A percentile compares a stretch with the other conserved stretches of the same genome.
Conservation (phyloP, 352 stramenopile species). For the Pythium oligandrum region DNA sequence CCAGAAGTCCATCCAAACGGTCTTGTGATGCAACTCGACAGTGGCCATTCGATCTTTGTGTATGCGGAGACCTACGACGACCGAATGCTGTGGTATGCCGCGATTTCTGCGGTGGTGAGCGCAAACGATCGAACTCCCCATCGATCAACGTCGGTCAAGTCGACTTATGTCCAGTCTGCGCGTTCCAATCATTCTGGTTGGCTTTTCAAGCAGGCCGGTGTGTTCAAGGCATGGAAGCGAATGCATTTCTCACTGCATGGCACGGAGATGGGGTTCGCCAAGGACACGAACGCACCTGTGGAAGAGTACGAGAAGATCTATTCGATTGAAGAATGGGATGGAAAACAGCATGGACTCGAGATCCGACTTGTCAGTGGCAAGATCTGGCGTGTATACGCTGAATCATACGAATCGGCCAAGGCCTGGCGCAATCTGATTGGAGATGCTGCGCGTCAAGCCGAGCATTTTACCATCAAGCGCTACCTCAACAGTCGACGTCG, state of each 20-base stretch:
- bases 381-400: conserved; percentile 63
- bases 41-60: conserved; percentile 57
- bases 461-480: conserved; percentile 61
- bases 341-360: conserved; percentile 60
- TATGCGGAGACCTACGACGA: conserved; percentile 81
- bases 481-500: conserved; percentile 61
- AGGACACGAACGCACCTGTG: conserved; percentile 67
- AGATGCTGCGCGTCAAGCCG: conserved; percentile 36
- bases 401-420: conserved; percentile 76
- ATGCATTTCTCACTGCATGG: conserved; percentile 81
- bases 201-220: conserved; percentile 66
- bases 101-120: conserved; percentile 53
- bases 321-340: conserved; percentile 62
- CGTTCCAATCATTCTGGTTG: conserved; percentile 73
- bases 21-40: conserved; percentile 64
- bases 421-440: conserved; percentile 65
- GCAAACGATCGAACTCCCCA: conserved; percentile 41
- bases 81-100: conserved; percentile 78
- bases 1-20: conserved; percentile 58
- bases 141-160: conserved; percentile 50
- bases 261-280: conserved; percentile 59
- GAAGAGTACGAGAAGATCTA: conserved; percentile 53
- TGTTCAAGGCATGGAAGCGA: conserved; percentile 82
- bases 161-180: conserved; percentile 68
- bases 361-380: conserved; percentile 63